Conservation (phyloP, 176 grass and related monocot genomes). For the Raddia distichophylla region DNA sequence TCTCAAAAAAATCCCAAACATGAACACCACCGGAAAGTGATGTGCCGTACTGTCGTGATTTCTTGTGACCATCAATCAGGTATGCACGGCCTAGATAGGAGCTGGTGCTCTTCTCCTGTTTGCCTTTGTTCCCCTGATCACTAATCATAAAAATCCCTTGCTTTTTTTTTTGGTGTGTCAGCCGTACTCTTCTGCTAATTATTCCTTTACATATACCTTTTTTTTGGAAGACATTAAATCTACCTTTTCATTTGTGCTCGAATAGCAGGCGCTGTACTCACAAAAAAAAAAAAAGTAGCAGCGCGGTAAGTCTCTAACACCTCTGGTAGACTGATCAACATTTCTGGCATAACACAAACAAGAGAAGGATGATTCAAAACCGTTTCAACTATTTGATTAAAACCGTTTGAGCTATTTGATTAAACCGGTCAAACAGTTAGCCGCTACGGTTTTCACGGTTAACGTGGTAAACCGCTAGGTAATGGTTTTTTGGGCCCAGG, state of each 20-base stretch:
- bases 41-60: constrained; percentile 30
- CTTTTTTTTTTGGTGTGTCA: neutral
- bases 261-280: neutral
- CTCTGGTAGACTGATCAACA: too few relatives aligned
- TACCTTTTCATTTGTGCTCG: neutral
- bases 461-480: too few relatives aligned
- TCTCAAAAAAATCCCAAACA: neutral
- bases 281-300: too few relatives aligned
- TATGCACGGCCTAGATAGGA: neutral
- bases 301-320: too few relatives aligned
- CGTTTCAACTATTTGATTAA: too few relatives aligned
- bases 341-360: too few relatives aligned
- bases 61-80: constrained; percentile 11
- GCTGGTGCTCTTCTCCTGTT: neutral
- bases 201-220: neutral
- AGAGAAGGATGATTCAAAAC: too few relatives aligned
- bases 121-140: neutral
- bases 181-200: neutral
- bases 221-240: neutral
- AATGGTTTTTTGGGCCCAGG: too few relatives aligned
- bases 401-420: too few relatives aligned
- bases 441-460: too few relatives aligned
- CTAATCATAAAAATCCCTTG: neutral
- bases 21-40: neutral
- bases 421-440: too few relatives aligned